Conservation (phyloP, 768 basidiomycete species). For the Tylopilus plumbeoviolaceoides region DNA sequence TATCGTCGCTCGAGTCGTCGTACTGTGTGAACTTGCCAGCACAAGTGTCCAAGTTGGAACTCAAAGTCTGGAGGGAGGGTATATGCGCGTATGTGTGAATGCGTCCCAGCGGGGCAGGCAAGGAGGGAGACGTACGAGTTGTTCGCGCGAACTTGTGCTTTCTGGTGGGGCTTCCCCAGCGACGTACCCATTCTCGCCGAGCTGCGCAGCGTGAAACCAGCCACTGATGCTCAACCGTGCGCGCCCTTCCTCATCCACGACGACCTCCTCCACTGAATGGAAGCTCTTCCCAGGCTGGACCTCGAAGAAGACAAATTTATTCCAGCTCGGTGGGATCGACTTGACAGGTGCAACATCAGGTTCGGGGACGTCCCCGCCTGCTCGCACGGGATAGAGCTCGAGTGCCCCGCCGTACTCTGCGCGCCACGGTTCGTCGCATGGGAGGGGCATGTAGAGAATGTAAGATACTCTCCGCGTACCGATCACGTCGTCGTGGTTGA, state of each 20-base stretch:
- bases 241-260: slow-evolving; percentile 69
- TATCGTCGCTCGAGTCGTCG: slow-evolving; percentile 31
- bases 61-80: slow-evolving; percentile 46
- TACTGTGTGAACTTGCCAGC: slow-evolving; percentile 49
- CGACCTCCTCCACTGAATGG: slow-evolving; percentile 95
- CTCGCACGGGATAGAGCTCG: slow-evolving; percentile 80
- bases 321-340: slow-evolving; percentile 77
- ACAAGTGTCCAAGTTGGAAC: slow-evolving; percentile 38
- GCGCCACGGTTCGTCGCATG: slow-evolving; percentile 72
- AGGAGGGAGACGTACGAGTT: slow-evolving; percentile 64
- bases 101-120: background rate
- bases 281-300: slow-evolving; percentile 96
- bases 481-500: slow-evolving; percentile 98
- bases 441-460: slow-evolving; percentile 93
- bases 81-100: too few species aligned
- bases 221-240: slow-evolving; percentile 87
- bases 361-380: slow-evolving; percentile 57
- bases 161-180: slow-evolving; percentile 50
- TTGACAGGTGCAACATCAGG: slow-evolving; percentile 64
- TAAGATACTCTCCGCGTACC: slow-evolving; percentile 91
- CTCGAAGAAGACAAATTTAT: slow-evolving; percentile 83
- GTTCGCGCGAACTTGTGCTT: slow-evolving; percentile 88
- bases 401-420: slow-evolving; percentile 90
- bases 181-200: slow-evolving; percentile 85
- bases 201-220: slow-evolving; percentile 94